Evolutionary conservation across 257 asterid species (phyloP), one percentile per base, ranked within the genome.

Genomic region (Nicotiana tomentosiformis): DNA sequence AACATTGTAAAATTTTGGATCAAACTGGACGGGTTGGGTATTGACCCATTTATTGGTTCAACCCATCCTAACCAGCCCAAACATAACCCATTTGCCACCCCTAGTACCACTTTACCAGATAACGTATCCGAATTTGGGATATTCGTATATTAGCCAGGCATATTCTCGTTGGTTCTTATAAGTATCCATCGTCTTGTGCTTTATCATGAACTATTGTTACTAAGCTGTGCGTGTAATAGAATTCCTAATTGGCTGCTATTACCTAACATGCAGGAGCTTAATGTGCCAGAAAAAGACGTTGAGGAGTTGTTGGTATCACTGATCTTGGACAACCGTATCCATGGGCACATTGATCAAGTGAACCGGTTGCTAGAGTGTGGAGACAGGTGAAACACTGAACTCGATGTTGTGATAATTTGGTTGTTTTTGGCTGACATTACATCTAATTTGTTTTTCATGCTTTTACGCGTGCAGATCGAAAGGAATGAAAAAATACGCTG

Each of bases 271-370:
- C 91, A 96, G 99, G 99, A 94, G 91, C 99, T 96, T 65, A 94
- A 96, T 86, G 98, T 96, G 80, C 98, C 99, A 46, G 98, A 94
- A 89, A 91, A 93, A 78, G 99, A 96, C 35, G 99, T 96, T 2
- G 98, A 92, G 90, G 97, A 91, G 80, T 85, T 96, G 88, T 86
- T 96, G 89, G 99, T 96, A 33, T 92, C 98, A 49, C 98, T 96
- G 17, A 94, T 96, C 83, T 86, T 96, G 91, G 99, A 95, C 82
- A 95, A 95, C 83, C 93, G 98, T 62, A 90, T 95, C 86, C 87
- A 89, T 18, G 99, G 99, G 68, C 97, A 93, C 88, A 95, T 95
- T 88, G 99, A 95, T 90, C 99, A 95, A 90, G 99, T 95, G 88
- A 93, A 93, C 84, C 89, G 94, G 82, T 93, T 95, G 46, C 88